These are phyloP conservation scores for Microdochium bolleyi DNA, from an alignment of 2,329 filamentous ascomycete genomes.

Conservation along the genomic window DNA sequence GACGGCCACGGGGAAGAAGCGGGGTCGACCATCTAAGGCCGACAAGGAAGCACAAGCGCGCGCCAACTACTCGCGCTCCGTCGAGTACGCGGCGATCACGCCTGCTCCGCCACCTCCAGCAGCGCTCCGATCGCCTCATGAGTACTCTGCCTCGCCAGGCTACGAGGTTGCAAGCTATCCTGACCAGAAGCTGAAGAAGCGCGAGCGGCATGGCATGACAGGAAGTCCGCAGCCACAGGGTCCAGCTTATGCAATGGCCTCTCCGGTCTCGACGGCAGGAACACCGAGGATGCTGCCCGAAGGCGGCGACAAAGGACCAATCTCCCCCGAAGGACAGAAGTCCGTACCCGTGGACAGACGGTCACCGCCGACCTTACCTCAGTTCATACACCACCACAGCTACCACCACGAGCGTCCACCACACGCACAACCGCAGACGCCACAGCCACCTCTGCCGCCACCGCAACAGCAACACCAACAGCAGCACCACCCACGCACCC, in stretches of 20 bases:
- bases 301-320: not conserved
- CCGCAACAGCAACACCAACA: constrained; percentile 14
- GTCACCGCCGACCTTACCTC: not conserved
- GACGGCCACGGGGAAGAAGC: constrained; percentile 26
- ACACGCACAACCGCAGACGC: constrained; percentile 8
- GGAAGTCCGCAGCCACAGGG: constrained; percentile 17
- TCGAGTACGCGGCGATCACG: constrained; percentile 21
- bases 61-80: constrained; percentile 16
- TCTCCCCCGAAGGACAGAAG: not conserved
- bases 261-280: constrained; percentile 20
- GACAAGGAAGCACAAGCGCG: constrained; percentile 30
- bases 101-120: constrained; percentile 16
- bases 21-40: constrained; percentile 35
- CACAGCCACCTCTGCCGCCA: constrained; percentile 10
- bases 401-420: constrained; percentile 10
- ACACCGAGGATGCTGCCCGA: constrained; percentile 2
- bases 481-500: constrained; percentile 2
- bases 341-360: not conserved
- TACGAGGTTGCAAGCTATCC: constrained; percentile 19
- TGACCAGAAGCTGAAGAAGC: constrained; percentile 17
- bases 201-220: constrained; percentile 11
- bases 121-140: constrained; percentile 15
- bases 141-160: constrained; percentile 21
- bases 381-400: not conserved
- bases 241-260: constrained; percentile 14